These are phyloP conservation scores for Paracoccidioides brasiliensis DNA, from an alignment of 2,329 filamentous ascomycete species.

Conservation along the genomic window DNA sequence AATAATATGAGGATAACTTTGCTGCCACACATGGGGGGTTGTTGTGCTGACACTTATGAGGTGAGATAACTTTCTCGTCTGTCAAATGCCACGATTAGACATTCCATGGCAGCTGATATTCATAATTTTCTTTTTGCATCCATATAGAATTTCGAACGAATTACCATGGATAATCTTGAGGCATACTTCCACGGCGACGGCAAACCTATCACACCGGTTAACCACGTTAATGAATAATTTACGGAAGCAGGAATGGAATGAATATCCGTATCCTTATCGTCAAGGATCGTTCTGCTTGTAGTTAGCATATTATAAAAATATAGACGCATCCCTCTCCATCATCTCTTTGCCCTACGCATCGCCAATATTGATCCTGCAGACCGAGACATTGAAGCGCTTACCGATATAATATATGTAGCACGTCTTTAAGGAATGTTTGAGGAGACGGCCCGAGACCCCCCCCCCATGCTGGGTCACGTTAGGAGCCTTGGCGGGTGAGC, in stretches of 20 bases:
- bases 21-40: slow-evolving; percentile 12
- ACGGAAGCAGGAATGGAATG: background rate
- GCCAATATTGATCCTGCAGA: too few species aligned
- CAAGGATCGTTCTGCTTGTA: background rate
- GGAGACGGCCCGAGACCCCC: too few species aligned
- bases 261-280: background rate
- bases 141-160: slow-evolving; percentile 10
- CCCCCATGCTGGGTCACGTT: too few species aligned
- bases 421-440: too few species aligned
- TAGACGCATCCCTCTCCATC: background rate
- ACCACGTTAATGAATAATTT: slow-evolving; percentile 5
- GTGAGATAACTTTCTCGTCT: slow-evolving; percentile 3
- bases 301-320: background rate
- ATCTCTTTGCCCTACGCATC: too few species aligned
- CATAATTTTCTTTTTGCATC: background rate
- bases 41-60: slow-evolving; percentile 7
- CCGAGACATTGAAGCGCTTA: too few species aligned
- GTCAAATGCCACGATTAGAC: background rate
- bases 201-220: slow-evolving; percentile 12
- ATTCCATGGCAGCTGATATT: background rate
- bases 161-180: slow-evolving; percentile 12
- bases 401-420: too few species aligned
- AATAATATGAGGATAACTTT: slow-evolving; percentile 11
- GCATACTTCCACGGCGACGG: slow-evolving; percentile 12
- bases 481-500: too few species aligned